Base-by-base conservation (phyloP, 179 eudicot genomes). In the Nepenthes alata region DNA sequence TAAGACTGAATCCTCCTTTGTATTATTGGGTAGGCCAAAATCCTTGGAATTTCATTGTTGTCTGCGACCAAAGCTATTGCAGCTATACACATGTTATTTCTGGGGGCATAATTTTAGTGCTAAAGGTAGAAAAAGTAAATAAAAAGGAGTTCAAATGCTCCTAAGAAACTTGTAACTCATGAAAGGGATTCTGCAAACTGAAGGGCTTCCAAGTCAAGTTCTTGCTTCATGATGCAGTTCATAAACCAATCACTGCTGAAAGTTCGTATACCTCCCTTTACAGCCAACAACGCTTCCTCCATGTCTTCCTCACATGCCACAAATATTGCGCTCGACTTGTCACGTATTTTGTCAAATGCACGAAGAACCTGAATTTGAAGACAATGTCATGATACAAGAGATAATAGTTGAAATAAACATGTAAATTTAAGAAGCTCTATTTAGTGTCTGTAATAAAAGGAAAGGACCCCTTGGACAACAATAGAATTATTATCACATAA, bases 161-260 rank as follows among this genome's bases (percentile, higher is more conserved):
- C 6, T 45, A 45, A 45, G 11, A 5, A 49, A 49, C 13, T 2
- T 10, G 53, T 5, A 3, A 10, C 14, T 48, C 13, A 14, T 67
- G 70, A 87, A 44, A 90, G 95, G 62, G 93, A 88, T 74, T 85
- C 97, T 12, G 88, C 97, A 83, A 90, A 90, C 77, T 83, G 93
- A 59, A 93, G 85, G 50, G 93, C 94, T 35, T 85, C 93, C 71
- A 83, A 62, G 61, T 88, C 95, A 11, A 90, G 85, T 52, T 87
- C 93, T 82, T 90, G 97, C 70, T 60, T 90, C 97, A 90, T 80
- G 55, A 90, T 69, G 67, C 94, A 85, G 74, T 62, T 83, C 90
- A 88, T 85, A 57, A 90, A 77, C 97, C 97, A 90, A 14, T 90
- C 95, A 54, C 75, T 65, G 55, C 78, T 82, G 66, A 83, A 90